phyloP scores from a whole-genome alignment of 2,329 filamentous ascomycete species.

The Mycosphaerella arachidis region DNA sequence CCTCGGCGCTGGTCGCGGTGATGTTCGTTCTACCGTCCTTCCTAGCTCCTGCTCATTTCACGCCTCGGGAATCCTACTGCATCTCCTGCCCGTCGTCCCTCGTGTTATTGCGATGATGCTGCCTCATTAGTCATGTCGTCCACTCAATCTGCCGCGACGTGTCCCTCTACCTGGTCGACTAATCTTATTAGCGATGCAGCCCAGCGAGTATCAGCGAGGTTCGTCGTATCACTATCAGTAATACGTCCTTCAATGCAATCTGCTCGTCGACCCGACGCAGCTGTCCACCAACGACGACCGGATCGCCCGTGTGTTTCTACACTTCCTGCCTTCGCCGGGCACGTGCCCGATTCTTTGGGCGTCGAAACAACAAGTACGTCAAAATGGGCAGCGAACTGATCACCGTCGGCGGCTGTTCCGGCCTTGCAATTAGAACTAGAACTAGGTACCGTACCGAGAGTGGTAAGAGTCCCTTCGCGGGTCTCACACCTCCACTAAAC shows the following conservation, averaged over 20 bases:
- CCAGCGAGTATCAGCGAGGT: background rate
- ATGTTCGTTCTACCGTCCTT: too few relatives aligned
- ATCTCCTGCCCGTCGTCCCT: background rate
- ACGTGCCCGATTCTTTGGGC: background rate
- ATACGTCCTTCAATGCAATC: too few relatives aligned
- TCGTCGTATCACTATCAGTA: background rate
- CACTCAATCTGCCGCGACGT: background rate
- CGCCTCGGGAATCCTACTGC: background rate
- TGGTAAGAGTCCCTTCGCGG: background rate
- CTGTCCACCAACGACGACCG: background rate
- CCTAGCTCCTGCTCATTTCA: background rate
- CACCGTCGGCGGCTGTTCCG: background rate
- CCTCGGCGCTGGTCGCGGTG: background rate
- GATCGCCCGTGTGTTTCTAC: background rate
- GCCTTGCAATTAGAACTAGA: background rate
- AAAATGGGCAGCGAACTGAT: background rate
- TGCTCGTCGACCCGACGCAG: background rate
- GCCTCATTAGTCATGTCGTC: conserved; percentile 6
- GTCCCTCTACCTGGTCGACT: background rate
- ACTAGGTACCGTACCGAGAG: too few relatives aligned
- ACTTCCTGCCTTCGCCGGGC: background rate
- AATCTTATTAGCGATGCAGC: conserved; percentile 1
- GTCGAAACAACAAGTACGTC: background rate
- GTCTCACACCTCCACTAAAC: too few relatives aligned
- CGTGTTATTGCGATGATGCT: background rate